Percentiles rank a stretch among this genome's conserved stretches.
Evolutionary conservation across 371 early-diverging fungal genomes (phyloP).

Genomic region (Rhizopus delemar): DNA sequence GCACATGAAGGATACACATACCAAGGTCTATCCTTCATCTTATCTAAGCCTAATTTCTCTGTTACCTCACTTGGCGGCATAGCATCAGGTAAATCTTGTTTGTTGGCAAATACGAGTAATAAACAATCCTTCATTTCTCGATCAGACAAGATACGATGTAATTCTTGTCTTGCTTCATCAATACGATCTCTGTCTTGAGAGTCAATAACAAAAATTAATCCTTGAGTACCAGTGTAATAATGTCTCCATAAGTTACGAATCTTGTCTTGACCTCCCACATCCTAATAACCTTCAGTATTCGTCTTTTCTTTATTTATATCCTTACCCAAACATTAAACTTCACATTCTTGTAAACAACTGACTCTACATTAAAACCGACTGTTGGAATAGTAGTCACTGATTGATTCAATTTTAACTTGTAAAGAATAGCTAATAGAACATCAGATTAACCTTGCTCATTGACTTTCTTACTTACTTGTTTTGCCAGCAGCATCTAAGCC

Average conservation of each 20-base stretch:
- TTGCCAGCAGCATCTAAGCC: conserved; percentile 95
- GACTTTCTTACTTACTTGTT: conserved; percentile 65
- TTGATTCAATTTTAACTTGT: conserved; percentile 86
- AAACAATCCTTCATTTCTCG: conserved; percentile 84
- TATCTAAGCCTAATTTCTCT: conserved; percentile 73
- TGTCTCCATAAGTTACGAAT: conserved; percentile 90
- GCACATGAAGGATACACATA: conserved; percentile 87
- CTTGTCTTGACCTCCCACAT: conserved; percentile 91
- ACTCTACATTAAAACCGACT: conserved; percentile 87
- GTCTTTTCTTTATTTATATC: neutral
- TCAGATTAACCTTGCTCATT: neutral
- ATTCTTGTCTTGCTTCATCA: conserved; percentile 81
- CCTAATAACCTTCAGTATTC: conserved; percentile 42
- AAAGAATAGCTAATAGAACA: conserved; percentile 70
- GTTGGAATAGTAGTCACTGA: conserved; percentile 90
- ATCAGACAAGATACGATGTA: conserved; percentile 79
- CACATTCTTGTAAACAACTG: conserved; percentile 87
- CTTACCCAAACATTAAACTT: conserved; percentile 83
- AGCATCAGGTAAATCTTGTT: conserved; percentile 82
- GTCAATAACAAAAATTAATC: conserved; percentile 86
- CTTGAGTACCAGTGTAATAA: conserved; percentile 87
- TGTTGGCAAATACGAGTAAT: conserved; percentile 84
- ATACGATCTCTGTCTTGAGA: conserved; percentile 82
- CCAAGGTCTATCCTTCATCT: conserved; percentile 80
- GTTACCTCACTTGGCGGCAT: conserved; percentile 83